Evolutionary conservation across 345 rosid genomes (phyloP), one percentile per base, ranked within the genome.

Genomic region (Physaria fendleri): DNA sequence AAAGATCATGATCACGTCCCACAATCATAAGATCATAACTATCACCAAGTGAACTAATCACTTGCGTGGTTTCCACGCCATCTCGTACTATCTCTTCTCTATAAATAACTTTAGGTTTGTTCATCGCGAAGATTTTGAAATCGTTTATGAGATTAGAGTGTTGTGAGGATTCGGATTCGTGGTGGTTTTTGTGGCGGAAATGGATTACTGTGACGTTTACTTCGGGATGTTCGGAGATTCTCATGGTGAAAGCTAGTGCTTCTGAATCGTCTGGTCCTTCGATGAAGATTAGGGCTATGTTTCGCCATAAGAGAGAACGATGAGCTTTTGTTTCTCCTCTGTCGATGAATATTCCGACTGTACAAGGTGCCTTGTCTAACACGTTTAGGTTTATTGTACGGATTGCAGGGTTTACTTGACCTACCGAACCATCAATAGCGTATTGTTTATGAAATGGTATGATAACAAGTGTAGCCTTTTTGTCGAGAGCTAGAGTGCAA

Each of bases 401-500:
- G 4, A 72, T 73, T 4, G 71, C 44, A 0, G 74, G 52, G 49
- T 69, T 65, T 1, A 42, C 44, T 0, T 59, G 8, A 34, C 68
- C 84, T 1, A 71, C 68, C 0, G 28, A 40, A 2, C 85, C 84
- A 24, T 75, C 72, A n/a, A 61, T 60, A 0, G 68, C 74, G 49
- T 72, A 81, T 32, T 74, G 75, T 65, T 52, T 78, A 50, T 82
- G 83, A 45, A 74, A 82, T 1, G 91, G 87, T 28, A 82, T 39
- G 17, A 79, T 75, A n/a, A 79, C 28, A 41, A 84, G 34, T 5
- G 81, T 56, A 0, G 79, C 76, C 63, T 79, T 63, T 72, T 78
- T 79, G 65, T 82, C 79, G 15, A 76, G 47, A 0, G 91, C 83
- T 6, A 84, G 68, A 39, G 82, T 77, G 69, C 87, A 82, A 13